Conservation (phyloP, 2,329 filamentous ascomycete species). For the Nigrospora sphaerica region DNA sequence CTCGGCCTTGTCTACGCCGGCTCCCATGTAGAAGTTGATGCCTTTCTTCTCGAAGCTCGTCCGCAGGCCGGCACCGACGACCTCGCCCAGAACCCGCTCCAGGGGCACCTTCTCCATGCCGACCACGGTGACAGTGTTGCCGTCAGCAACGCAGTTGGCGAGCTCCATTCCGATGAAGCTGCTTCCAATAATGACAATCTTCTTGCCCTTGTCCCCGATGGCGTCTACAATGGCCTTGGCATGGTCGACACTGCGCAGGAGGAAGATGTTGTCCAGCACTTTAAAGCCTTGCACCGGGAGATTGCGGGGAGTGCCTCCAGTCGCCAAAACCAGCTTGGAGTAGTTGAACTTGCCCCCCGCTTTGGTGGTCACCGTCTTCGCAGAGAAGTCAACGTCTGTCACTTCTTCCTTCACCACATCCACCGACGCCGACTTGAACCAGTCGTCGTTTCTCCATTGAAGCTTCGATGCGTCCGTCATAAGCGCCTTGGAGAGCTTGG, state of each 20-base stretch:
- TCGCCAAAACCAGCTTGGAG: slow-evolving; percentile 83
- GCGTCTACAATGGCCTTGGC: slow-evolving; percentile 70
- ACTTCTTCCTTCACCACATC: slow-evolving; percentile 59
- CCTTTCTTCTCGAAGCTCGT: slow-evolving; percentile 75
- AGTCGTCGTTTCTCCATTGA: slow-evolving; percentile 67
- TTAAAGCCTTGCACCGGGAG: slow-evolving; percentile 83
- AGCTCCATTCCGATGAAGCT: slow-evolving; percentile 98
- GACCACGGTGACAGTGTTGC: slow-evolving; percentile 78
- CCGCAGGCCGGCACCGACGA: slow-evolving; percentile 77
- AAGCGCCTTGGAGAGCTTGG: slow-evolving; percentile 92
- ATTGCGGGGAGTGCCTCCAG: slow-evolving; percentile 69
- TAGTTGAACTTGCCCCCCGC: slow-evolving; percentile 67
- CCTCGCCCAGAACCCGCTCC: slow-evolving; percentile 74
- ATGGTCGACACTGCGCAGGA: slow-evolving; percentile 71
- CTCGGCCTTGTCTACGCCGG: slow-evolving; percentile 75
- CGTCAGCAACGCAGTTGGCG: slow-evolving; percentile 72
- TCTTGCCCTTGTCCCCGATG: slow-evolving; percentile 79
- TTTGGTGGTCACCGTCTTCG: slow-evolving; percentile 68
- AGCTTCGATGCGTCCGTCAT: slow-evolving; percentile 75
- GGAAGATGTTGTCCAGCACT: slow-evolving; percentile 79
- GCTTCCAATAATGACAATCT: slow-evolving; percentile 84
- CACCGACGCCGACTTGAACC: slow-evolving; percentile 60
- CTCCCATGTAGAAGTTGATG: slow-evolving; percentile 79
- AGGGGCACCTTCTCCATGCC: slow-evolving; percentile 84
- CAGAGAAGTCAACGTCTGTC: slow-evolving; percentile 66